Base-by-base conservation (phyloP, 495 filamentous ascomycete species). In the Penicillium arizonense region DNA sequence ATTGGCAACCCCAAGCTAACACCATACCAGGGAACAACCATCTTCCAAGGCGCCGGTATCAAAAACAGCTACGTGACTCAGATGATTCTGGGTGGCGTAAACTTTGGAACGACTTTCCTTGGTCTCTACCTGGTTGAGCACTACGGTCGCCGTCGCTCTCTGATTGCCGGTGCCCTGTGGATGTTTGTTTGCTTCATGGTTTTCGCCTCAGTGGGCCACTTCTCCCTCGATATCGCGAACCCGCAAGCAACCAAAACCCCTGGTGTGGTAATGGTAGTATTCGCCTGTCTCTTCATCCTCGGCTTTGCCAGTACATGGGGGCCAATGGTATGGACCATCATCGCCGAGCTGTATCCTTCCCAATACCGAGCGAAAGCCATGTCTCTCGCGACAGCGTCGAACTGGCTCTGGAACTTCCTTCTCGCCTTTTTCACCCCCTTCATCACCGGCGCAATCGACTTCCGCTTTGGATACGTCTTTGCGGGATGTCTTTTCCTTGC, bases 401-500 rank as follows among this genome's bases (percentile, higher is more conserved):
- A 94, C 69, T 96, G 90, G 90, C 77, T 86, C 20, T 94, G 86
- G 86, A 96, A 94, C 63, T 96, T 93, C 71, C 65, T 93, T 42
- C 77, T 94, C 39, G 82, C 83, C 1, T 90, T 93, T 71, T 88
- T 91, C 70, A 91, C 89, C 0, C 87, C 89, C 0, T 85, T 88
- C 59, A 89, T 89, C 55, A 83, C 80, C 1, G 65, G 70, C 1
- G 81, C 77, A 3, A 91, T 94, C 52, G 77, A 82, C 39, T 92
- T 85, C 69, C 68, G 73, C 0, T 91, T 87, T 65, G 89, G 89
- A 4, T 93, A 88, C 64, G 82, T 94, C 47, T 91, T 93, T 57
- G 88, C 86, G 0, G 85, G 73, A 1, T 89, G 85, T 66, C 81
- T 85, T 58, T 68, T 87, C 53, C 70, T 81, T 1, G 87, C 78